phyloP scores from a whole-genome alignment of 2,329 filamentous ascomycete species.

The Aspergillus uvarum region DNA sequence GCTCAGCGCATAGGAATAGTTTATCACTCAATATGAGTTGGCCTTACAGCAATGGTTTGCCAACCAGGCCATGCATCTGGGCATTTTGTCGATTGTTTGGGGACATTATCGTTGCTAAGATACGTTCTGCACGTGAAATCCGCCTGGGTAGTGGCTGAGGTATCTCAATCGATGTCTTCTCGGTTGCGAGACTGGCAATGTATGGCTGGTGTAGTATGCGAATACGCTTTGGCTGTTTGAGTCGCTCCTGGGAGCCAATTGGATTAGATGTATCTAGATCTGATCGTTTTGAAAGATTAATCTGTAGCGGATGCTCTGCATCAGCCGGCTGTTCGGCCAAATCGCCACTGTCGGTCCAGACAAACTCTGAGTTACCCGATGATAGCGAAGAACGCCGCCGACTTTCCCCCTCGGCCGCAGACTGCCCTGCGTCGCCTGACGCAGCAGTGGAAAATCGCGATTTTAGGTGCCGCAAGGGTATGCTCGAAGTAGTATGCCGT shows the following conservation, averaged over 20 bases:
- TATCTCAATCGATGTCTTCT: slow-evolving; percentile 59
- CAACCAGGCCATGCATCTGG: slow-evolving; percentile 86
- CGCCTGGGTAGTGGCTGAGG: slow-evolving; percentile 65
- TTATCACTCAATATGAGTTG: not conserved
- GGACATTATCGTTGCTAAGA: slow-evolving; percentile 83
- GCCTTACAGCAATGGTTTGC: slow-evolving; percentile 84
- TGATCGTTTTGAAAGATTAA: slow-evolving; percentile 65
- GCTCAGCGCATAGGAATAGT: slow-evolving; percentile 1
- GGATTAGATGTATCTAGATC: slow-evolving; percentile 59
- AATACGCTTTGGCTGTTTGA: slow-evolving; percentile 61
- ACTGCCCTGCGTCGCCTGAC: slow-evolving; percentile 39
- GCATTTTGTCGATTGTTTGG: slow-evolving; percentile 64
- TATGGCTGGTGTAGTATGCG: slow-evolving; percentile 61
- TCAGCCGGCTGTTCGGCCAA: slow-evolving; percentile 86
- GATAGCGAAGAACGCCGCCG: slow-evolving; percentile 54
- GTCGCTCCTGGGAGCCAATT: slow-evolving; percentile 33
- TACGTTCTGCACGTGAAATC: slow-evolving; percentile 66
- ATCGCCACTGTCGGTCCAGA: slow-evolving; percentile 94
- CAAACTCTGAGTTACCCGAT: slow-evolving; percentile 56
- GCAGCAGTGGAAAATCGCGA: slow-evolving; percentile 38
- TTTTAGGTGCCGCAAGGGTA: slow-evolving; percentile 75
- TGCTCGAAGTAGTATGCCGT: slow-evolving; percentile 69
- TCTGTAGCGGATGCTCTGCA: slow-evolving; percentile 76
- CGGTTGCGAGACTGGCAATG: slow-evolving; percentile 37
- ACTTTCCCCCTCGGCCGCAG: slow-evolving; percentile 50